Conservation (phyloP, 371 early-diverging fungal species). For the Batrachochytrium dendrobatidis region DNA sequence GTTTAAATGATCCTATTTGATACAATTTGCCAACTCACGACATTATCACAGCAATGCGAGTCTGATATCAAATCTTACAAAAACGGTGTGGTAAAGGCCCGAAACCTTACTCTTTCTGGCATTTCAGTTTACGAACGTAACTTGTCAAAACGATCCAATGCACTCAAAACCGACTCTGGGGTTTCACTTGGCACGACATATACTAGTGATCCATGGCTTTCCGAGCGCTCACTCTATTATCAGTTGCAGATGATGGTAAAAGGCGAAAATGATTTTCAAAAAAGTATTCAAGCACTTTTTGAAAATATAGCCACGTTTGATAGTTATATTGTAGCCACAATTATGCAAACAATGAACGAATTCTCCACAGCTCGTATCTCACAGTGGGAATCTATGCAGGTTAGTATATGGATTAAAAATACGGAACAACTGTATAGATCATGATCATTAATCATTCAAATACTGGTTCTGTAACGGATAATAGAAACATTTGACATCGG, state of each 20-base stretch:
- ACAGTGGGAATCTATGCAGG: conserved; percentile 14
- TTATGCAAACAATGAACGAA: conserved; percentile 14
- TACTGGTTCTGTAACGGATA: neutral
- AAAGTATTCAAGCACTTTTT: conserved; percentile 8
- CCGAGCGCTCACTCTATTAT: conserved; percentile 19
- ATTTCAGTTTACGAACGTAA: neutral
- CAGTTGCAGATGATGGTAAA: conserved; percentile 20
- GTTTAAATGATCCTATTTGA: too few species aligned
- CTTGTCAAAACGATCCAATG: neutral
- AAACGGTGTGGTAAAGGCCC: too few species aligned
- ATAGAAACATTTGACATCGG: neutral
- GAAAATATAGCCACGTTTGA: conserved; percentile 18
- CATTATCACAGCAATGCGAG: too few species aligned
- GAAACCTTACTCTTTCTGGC: too few species aligned
- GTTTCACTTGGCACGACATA: neutral
- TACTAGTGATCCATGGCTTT: conserved; percentile 21
- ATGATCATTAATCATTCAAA: neutral
- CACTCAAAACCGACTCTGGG: neutral
- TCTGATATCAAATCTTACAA: too few species aligned
- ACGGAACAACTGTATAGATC: neutral
- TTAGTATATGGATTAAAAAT: neutral
- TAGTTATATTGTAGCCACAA: conserved; percentile 9
- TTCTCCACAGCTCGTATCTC: conserved; percentile 5
- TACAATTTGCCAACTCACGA: too few species aligned
- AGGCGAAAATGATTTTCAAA: conserved; percentile 20